Conservation (phyloP, 2,329 filamentous ascomycete genomes). For the Aspergillus eucalypticola region DNA sequence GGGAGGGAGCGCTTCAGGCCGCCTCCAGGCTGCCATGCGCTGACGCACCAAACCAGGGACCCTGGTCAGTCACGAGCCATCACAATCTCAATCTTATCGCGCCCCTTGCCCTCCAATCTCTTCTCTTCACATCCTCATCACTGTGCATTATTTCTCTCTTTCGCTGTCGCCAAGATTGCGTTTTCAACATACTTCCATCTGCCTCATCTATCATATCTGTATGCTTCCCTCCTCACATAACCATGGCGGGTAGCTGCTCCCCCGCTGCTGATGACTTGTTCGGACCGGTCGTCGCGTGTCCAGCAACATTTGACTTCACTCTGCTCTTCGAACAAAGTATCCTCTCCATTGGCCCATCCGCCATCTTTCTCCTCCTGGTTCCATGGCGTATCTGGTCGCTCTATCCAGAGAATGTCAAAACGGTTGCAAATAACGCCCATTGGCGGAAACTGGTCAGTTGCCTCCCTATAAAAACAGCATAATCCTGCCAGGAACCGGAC, state of each 20-base stretch:
- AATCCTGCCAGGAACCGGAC: too few relatives aligned
- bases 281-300: conserved; percentile 1
- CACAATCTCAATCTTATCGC: background rate
- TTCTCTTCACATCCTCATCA: background rate
- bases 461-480: background rate
- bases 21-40: background rate
- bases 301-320: conserved; percentile 9
- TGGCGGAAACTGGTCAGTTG: conserved; percentile 1
- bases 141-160: background rate
- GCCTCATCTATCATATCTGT: background rate
- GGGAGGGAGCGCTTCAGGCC: background rate
- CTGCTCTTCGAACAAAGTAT: conserved; percentile 13
- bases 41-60: background rate
- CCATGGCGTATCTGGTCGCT: conserved; percentile 4
- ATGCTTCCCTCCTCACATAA: background rate
- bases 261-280: background rate
- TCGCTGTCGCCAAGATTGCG: background rate
- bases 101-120: too few relatives aligned
- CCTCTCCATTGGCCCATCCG: conserved; percentile 6
- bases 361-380: background rate
- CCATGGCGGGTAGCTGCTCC: background rate
- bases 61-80: background rate
- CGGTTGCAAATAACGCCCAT: background rate
- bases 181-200: background rate
- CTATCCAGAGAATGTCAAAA: background rate